phyloP scores from a whole-genome alignment of 2,329 filamentous ascomycete species.

The Hysterium pulicare region DNA sequence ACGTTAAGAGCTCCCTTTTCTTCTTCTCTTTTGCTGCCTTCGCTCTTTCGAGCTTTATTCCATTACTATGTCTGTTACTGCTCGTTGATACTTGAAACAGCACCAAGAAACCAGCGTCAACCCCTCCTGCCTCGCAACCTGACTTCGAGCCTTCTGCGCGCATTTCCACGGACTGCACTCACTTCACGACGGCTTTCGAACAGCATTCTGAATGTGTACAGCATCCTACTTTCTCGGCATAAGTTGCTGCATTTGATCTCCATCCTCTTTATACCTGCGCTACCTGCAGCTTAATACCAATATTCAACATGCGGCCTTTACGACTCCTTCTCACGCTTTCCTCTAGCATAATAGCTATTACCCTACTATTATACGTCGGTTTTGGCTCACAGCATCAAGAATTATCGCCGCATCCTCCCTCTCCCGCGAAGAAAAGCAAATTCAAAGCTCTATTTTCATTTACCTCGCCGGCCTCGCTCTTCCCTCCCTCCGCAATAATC shows the following conservation, averaged over 20 bases:
- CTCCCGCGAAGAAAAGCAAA: constrained; percentile 26
- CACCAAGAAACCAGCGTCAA: not conserved
- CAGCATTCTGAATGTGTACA: constrained; percentile 20
- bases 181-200: not conserved
- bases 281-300: constrained; percentile 7
- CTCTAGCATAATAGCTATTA: constrained; percentile 42
- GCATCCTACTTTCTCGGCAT: constrained; percentile 2
- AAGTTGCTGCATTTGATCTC: constrained; percentile 1
- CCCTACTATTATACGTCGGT: constrained; percentile 42
- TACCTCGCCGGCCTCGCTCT: constrained; percentile 72
- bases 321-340: constrained; percentile 43
- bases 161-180: not conserved
- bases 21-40: not conserved
- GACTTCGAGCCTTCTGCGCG: constrained; percentile 2
- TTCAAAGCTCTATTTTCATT: constrained; percentile 47
- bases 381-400: constrained; percentile 21
- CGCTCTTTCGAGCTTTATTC: not conserved
- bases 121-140: constrained; percentile 3
- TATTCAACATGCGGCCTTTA: constrained; percentile 34
- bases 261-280: constrained; percentile 2
- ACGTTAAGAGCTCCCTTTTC: not conserved
- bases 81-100: not conserved
- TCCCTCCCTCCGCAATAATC: constrained; percentile 92
- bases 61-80: not conserved
- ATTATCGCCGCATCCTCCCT: constrained; percentile 12